These are phyloP conservation scores for Strobilomyces confusus DNA, from an alignment of 768 basidiomycete species.

Conservation along the genomic window DNA sequence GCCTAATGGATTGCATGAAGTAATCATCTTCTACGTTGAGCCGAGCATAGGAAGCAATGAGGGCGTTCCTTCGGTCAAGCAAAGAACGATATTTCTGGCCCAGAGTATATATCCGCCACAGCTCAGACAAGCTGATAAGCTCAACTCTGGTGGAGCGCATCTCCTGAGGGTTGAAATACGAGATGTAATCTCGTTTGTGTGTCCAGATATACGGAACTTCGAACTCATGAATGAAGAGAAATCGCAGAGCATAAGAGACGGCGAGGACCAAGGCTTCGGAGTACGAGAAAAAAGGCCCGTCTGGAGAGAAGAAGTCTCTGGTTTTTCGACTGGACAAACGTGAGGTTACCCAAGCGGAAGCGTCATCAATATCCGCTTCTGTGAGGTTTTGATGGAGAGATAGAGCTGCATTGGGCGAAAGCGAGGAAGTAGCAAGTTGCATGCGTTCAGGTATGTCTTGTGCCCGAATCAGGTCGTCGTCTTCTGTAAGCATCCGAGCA, in stretches of 20 bases:
- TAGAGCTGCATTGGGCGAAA: conserved; percentile 63
- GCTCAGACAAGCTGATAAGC: conserved; percentile 71
- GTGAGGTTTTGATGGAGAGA: conserved; percentile 61
- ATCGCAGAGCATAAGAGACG: conserved; percentile 73
- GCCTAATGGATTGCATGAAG: conserved; percentile 65
- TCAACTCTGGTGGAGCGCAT: conserved; percentile 59
- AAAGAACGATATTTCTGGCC: conserved; percentile 90
- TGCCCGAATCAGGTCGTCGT: conserved; percentile 87
- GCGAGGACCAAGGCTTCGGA: conserved; percentile 70
- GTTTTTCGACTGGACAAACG: conserved; percentile 70
- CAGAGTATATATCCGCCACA: conserved; percentile 90
- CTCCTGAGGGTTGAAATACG: conserved; percentile 69
- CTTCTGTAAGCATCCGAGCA: conserved; percentile 83
- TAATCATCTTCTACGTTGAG: conserved; percentile 70
- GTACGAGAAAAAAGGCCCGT: conserved; percentile 56
- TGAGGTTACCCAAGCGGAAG: conserved; percentile 84
- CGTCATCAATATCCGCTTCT: conserved; percentile 70
- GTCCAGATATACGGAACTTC: conserved; percentile 96
- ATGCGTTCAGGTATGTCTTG: conserved; percentile 94
- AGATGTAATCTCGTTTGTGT: conserved; percentile 89
- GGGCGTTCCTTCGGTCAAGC: conserved; percentile 62
- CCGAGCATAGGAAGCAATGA: conserved; percentile 62
- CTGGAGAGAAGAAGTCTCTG: conserved; percentile 65
- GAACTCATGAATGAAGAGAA: conserved; percentile 81
- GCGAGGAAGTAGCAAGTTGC: conserved; percentile 82